Evolutionary conservation across 106 monocot species (phyloP).

Genomic region (Dendrobium officinale): DNA sequence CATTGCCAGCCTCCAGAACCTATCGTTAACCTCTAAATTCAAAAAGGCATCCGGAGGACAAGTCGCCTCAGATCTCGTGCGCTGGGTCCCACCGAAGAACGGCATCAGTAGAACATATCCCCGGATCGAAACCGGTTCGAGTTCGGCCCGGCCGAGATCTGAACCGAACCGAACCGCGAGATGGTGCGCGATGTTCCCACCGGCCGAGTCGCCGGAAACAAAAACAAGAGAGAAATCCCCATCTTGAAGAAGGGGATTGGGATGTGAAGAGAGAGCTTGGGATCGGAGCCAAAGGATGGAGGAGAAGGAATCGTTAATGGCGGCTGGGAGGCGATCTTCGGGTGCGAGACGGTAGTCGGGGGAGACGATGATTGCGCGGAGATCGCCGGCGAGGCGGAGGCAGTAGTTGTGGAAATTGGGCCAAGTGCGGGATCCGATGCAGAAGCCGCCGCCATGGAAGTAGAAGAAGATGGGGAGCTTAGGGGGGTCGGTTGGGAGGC

Average conservation of each 20-base stretch:
- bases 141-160: constrained; percentile 15
- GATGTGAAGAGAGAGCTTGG: constrained; percentile 10
- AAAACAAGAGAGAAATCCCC: constrained; percentile 45
- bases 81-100: constrained; percentile 58
- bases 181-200: constrained; percentile 77
- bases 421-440: constrained; percentile 80
- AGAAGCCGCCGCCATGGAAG: constrained; percentile 92
- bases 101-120: constrained; percentile 66
- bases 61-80: constrained; percentile 44
- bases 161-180: constrained; percentile 45
- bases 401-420: constrained; percentile 72
- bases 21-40: constrained; percentile 40
- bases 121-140: constrained; percentile 34
- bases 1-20: constrained; percentile 57
- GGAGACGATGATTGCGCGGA: constrained; percentile 44
- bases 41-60: constrained; percentile 60
- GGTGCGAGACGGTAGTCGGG: constrained; percentile 84
- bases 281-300: constrained; percentile 47
- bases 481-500: constrained; percentile 3
- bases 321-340: constrained; percentile 71
- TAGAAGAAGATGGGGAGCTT: constrained; percentile 73
- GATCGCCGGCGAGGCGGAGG: constrained; percentile 50
- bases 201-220: constrained; percentile 77
- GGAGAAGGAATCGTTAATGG: constrained; percentile 37
- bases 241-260: constrained; percentile 38